Evolutionary conservation across 1,284 basidiomycete species (phyloP).

Genomic region (Porodaedalea pini): DNA sequence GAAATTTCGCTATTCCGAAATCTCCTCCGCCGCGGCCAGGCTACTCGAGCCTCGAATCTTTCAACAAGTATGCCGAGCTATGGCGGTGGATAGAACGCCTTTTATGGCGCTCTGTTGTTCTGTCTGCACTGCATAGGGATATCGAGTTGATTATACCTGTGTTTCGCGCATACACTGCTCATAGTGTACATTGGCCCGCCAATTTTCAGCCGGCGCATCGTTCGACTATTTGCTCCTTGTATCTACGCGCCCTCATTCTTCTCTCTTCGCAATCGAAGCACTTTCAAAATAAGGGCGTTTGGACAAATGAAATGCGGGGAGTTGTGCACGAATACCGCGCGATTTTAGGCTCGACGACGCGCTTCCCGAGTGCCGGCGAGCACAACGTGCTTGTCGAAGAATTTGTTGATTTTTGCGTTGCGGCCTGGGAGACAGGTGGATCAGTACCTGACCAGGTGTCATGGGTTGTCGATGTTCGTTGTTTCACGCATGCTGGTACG

Average conservation of each 20-base stretch:
- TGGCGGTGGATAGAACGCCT: constrained; percentile 78
- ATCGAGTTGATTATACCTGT: constrained; percentile 47
- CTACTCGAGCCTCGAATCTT: constrained; percentile 45
- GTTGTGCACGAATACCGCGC: constrained; percentile 67
- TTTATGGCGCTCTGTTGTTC: constrained; percentile 62
- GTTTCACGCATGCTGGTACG: neutral
- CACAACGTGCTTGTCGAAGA: constrained; percentile 78
- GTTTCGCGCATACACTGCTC: constrained; percentile 60
- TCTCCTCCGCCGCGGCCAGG: constrained; percentile 31
- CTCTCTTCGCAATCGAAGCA: constrained; percentile 36
- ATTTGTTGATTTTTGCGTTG: constrained; percentile 80
- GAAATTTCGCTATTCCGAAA: constrained; percentile 32
- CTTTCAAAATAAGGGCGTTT: constrained; percentile 42
- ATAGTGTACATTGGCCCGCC: constrained; percentile 66
- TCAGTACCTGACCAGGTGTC: constrained; percentile 53
- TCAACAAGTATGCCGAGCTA: constrained; percentile 63
- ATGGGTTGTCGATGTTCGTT: constrained; percentile 73
- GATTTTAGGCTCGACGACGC: constrained; percentile 62
- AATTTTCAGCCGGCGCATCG: constrained; percentile 72
- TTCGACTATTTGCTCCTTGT: constrained; percentile 62
- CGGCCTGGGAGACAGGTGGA: constrained; percentile 75
- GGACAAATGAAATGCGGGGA: constrained; percentile 62
- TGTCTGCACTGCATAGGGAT: constrained; percentile 49
- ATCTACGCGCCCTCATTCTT: constrained; percentile 67
- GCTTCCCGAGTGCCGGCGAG: constrained; percentile 83